phyloP scores from a whole-genome alignment of 306 rosid genomes.

The Elaeagnus macrophylla region DNA sequence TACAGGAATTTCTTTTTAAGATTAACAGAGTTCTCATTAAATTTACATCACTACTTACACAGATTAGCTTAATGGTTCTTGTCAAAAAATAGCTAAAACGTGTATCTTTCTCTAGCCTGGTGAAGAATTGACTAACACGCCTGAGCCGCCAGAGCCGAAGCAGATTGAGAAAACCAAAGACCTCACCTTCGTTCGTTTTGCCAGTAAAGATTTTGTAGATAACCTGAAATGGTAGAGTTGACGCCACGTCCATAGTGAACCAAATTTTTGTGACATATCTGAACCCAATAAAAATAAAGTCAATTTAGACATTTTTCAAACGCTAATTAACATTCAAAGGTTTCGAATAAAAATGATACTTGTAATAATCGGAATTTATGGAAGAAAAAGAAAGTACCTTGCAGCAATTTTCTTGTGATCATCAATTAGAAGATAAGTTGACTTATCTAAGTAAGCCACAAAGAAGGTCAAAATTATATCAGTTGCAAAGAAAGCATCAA shows the following conservation, averaged over 20 bases:
- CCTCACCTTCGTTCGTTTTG: constrained; percentile 12
- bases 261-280: constrained; percentile 56
- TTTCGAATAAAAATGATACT: no score
- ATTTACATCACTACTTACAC: constrained; percentile 33
- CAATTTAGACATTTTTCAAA: no score
- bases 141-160: constrained; percentile 85
- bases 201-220: constrained; percentile 42
- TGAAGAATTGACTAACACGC: constrained; percentile 43
- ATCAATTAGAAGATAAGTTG: constrained; percentile 68
- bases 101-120: constrained; percentile 81
- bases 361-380: no score
- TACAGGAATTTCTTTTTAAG: no score
- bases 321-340: no score
- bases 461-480: constrained; percentile 58
- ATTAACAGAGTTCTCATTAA: no score
- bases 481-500: constrained; percentile 62
- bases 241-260: constrained; percentile 63
- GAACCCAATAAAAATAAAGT: not conserved
- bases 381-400: not conserved
- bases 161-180: constrained; percentile 60
- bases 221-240: constrained; percentile 63
- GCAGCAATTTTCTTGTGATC: constrained; percentile 69
- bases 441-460: constrained; percentile 72
- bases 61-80: constrained; percentile 56
- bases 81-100: constrained; percentile 64